Evolutionary conservation across 1,139 yeast species (phyloP), one percentile per base, ranked within the genome.

Genomic region (Geotrichum candidum): DNA sequence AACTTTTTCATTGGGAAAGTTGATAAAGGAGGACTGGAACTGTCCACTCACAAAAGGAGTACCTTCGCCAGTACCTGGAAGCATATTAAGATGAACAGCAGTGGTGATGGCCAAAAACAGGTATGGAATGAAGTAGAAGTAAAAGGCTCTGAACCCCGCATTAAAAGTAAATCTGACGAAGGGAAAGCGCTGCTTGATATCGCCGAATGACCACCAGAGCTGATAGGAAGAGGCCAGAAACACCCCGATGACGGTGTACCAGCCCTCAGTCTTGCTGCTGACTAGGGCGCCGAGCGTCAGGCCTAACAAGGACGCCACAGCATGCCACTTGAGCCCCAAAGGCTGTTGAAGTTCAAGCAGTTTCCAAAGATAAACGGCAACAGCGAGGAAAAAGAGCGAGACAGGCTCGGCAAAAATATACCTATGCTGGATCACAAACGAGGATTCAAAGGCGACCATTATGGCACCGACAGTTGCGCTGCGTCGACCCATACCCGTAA

Each of bases 131-230:
- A 78, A 56, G 0, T 84, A 62, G 50, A 84, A 73, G 0, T 77
- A 73, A 2, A 75, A 45, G 0, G 75, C 45, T 29, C 78, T 6
- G 68, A 65, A 0, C 70, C 41, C 1, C 76, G 61, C 25, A 33
- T 78, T 9, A 68, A 65, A 0, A 70, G 41, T 0, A 77, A 62
- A 65, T 78, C 82, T 48, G 69, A 72, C 41, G 74, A 64, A 68
- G 82, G 72, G 51, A 67, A 60, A 10, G 61, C 57, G 23, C 73
- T 72, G 13, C 78, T 55, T 74, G 52, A 84, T 67, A 72, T 89
- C 94, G 2, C 88, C 90, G 23, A 84, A 68, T 5, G 80, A 66
- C 61, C 73, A 71, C 90, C 92, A 88, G 23, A 83, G 68, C 58
- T 83, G 82, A 51, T 77, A 67, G 0, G 73, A 57, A 0, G 80